Base-by-base conservation (phyloP, 2,329 filamentous ascomycete genomes). In the Colletotrichum spinosum region DNA sequence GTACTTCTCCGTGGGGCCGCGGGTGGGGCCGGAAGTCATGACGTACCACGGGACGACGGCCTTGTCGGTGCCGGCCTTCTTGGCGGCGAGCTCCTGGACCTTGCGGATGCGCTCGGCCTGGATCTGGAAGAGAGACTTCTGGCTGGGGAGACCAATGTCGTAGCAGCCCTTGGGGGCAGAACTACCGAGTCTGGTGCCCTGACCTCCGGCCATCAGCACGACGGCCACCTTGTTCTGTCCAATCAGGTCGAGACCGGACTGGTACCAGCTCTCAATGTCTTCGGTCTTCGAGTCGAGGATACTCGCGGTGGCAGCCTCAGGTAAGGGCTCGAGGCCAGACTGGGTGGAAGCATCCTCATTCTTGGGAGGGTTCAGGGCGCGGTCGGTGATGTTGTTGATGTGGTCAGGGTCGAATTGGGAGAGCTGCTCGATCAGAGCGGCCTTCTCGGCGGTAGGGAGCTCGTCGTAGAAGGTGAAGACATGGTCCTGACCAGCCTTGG, bases 151-250 rank as follows among this genome's bases (percentile, higher is more conserved):
- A 15, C 94, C 94, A 78, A 99, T 98, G 76, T 99, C 91, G 81
- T 92, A 99, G 86, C 95, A 98, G 62, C 96, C 96, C 84, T 99
- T 99, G 71, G 96, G 96, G 15, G 91, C 95, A 62, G 94, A 96
- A 84, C 94, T 97, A 71, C 96, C 96, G 69, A 99, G 83, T 68
- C 96, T 88, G 68, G 96, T 99, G 69, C 96, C 96, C 82, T 99
- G 96, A 39, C 96, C 96, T 76, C 96, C 96, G 64, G 96, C 96
- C 92, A 99, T 97, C 74, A 99, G 87, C 55, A 99, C 93, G 15
- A 99, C 96, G 38, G 89, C 85, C 44, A 97, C 86, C 77, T 92
- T 89, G 75, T 92, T 90, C 76, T 93, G 85, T 53, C 89, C 83
- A 65, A 97, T 86, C 44, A 95, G 91, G 76, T 93, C 95, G 37